Evolutionary conservation across 2,329 filamentous ascomycete species (phyloP).

Genomic region (Cladosporium sp.): DNA sequence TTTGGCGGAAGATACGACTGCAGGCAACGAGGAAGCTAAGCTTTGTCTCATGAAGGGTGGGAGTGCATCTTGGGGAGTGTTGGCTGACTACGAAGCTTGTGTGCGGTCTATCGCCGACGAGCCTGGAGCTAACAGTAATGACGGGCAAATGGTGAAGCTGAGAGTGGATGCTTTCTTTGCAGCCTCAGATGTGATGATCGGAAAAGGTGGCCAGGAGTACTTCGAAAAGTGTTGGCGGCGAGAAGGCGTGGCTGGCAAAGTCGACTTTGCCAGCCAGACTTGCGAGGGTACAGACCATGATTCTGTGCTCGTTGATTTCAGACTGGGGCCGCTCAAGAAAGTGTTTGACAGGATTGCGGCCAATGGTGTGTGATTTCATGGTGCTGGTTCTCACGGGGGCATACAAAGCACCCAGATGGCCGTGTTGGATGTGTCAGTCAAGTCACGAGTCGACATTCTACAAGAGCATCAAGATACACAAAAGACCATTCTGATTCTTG

Average conservation of each 20-base stretch:
- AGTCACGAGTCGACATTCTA: not conserved
- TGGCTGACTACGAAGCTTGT: slow-evolving; percentile 40
- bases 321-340: slow-evolving; percentile 29
- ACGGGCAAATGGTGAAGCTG: slow-evolving; percentile 25
- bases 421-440: not conserved
- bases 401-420: too few relatives aligned
- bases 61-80: slow-evolving; percentile 38
- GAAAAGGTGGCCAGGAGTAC: slow-evolving; percentile 45
- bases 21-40: slow-evolving; percentile 43
- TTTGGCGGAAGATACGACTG: slow-evolving; percentile 38
- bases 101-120: slow-evolving; percentile 25
- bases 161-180: slow-evolving; percentile 41
- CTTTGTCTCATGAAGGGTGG: slow-evolving; percentile 42
- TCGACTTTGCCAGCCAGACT: slow-evolving; percentile 40
- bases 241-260: slow-evolving; percentile 31
- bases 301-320: slow-evolving; percentile 29
- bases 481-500: not conserved
- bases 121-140: too few relatives aligned
- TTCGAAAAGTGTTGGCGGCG: slow-evolving; percentile 46
- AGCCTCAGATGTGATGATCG: slow-evolving; percentile 47
- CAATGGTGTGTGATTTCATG: not conserved
- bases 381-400: not conserved
- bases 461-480: not conserved
- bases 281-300: slow-evolving; percentile 47
- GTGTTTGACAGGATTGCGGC: slow-evolving; percentile 26